These are phyloP conservation scores for Paecilomyces sp. DNA, from an alignment of 2,329 filamentous ascomycete species.

Conservation along the genomic window DNA sequence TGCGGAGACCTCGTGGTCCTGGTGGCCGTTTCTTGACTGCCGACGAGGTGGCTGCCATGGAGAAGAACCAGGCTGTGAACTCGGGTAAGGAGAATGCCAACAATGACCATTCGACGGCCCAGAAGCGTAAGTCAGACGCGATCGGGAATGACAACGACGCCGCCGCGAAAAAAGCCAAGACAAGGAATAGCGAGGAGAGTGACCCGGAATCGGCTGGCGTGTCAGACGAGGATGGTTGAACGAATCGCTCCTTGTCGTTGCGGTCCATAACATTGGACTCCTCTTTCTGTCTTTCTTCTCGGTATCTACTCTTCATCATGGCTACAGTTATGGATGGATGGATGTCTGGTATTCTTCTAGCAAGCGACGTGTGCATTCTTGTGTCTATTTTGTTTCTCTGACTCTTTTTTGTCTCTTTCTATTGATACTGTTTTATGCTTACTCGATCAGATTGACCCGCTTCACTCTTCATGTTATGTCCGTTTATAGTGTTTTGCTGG, in stretches of 20 bases:
- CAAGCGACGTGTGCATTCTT: constrained; percentile 27
- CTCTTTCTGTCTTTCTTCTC: constrained; percentile 8
- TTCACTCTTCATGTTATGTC: constrained; percentile 13
- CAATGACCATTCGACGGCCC: constrained; percentile 24
- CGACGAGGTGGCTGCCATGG: constrained; percentile 88
- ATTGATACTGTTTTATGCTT: constrained; percentile 9
- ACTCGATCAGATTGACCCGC: constrained; percentile 2
- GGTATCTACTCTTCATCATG: constrained; percentile 17
- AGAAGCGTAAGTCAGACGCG: constrained; percentile 47
- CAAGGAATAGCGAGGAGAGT: constrained; percentile 44
- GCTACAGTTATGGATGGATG: constrained; percentile 21
- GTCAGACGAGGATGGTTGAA: constrained; percentile 45
- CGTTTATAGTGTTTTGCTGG: constrained; percentile 14
- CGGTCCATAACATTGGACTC: constrained; percentile 5
- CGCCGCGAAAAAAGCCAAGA: constrained; percentile 45
- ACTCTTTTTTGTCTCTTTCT: constrained; percentile 9
- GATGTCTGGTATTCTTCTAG: constrained; percentile 13
- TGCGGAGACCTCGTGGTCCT: constrained; percentile 87
- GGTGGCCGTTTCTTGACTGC: constrained; percentile 94
- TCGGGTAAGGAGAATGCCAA: constrained; percentile 28
- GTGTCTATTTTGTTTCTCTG: constrained; percentile 11
- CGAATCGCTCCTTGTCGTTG: background rate
- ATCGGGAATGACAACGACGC: constrained; percentile 36
- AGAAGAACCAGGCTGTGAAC: constrained; percentile 50
- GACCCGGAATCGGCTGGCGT: constrained; percentile 41